These are phyloP conservation scores for Xylariaceae sp. DNA, from an alignment of 2,329 filamentous ascomycete genomes.

Conservation along the genomic window DNA sequence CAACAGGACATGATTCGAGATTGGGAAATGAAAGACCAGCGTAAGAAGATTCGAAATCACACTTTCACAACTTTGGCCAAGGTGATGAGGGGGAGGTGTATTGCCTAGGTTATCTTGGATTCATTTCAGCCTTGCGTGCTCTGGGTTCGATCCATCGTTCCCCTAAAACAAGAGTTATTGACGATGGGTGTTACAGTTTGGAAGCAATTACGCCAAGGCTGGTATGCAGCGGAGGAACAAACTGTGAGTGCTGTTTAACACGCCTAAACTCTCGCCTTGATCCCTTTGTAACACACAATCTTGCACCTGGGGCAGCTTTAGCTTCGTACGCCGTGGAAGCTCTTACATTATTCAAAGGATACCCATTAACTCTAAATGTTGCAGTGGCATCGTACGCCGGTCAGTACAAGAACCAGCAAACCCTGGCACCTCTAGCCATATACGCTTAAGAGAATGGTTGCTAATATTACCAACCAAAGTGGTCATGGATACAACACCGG, in stretches of 20 bases:
- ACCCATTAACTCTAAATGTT: neutral
- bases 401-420: neutral
- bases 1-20: neutral
- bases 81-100: no score
- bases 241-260: neutral
- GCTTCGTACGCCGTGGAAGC: no score
- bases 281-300: neutral
- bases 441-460: no score
- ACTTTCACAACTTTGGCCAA: no score
- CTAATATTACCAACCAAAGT: slow-evolving; percentile 4
- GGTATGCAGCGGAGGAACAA: neutral
- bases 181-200: slow-evolving; percentile 3
- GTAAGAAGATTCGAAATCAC: neutral
- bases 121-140: neutral
- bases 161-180: neutral
- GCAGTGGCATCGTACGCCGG: slow-evolving; percentile 6
- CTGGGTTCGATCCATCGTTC: no score
- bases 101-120: no score
- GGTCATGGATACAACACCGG: neutral
- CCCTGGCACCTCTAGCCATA: no score
- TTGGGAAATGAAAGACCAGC: neutral
- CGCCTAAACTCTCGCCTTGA: neutral
- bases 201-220: slow-evolving; percentile 1
- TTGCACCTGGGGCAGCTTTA: no score
- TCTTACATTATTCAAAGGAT: no score